phyloP scores from a whole-genome alignment of 1,139 yeast genomes.

The Spathaspora jeffriesii region DNA sequence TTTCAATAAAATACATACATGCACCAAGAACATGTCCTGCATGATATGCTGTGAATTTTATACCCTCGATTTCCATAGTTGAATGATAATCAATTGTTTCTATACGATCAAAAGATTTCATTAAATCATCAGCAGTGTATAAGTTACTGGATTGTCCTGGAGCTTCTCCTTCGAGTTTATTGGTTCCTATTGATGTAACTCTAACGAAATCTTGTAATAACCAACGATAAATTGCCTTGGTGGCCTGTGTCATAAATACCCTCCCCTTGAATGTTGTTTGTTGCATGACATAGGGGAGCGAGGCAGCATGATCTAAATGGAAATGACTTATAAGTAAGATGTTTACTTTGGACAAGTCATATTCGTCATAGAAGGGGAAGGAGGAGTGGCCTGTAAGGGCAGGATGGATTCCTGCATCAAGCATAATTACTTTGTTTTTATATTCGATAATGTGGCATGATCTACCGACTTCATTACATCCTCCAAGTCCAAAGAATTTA shows the following conservation, averaged over 20 bases:
- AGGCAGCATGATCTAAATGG: conserved; percentile 97
- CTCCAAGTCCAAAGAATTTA: conserved; percentile 94
- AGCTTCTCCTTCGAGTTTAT: conserved; percentile 7
- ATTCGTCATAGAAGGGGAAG: conserved; percentile 93
- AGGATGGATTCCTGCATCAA: conserved; percentile 98
- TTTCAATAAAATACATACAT: conserved; percentile 94
- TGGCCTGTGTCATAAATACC: conserved; percentile 98
- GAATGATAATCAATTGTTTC: conserved; percentile 97
- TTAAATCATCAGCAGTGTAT: conserved; percentile 89
- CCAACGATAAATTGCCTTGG: conserved; percentile 98
- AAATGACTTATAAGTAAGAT: conserved; percentile 87
- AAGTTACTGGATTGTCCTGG: conserved; percentile 51
- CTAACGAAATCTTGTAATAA: conserved; percentile 89
- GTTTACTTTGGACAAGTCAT: conserved; percentile 86
- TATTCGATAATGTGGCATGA: conserved; percentile 92
- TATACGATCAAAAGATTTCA: conserved; percentile 82
- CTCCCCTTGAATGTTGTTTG: conserved; percentile 93
- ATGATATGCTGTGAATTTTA: conserved; percentile 95
- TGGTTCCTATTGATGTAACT: conserved; percentile 62
- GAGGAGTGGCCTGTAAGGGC: conserved; percentile 90
- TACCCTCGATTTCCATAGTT: conserved; percentile 91
- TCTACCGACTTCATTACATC: conserved; percentile 98
- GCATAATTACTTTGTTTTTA: conserved; percentile 95
- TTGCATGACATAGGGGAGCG: conserved; percentile 97
- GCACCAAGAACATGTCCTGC: conserved; percentile 99